Percentiles rank a stretch among this genome's conserved stretches.
Evolutionary conservation across 164 flowering plant species (phyloP).

Genomic region (Annona cherimola): DNA sequence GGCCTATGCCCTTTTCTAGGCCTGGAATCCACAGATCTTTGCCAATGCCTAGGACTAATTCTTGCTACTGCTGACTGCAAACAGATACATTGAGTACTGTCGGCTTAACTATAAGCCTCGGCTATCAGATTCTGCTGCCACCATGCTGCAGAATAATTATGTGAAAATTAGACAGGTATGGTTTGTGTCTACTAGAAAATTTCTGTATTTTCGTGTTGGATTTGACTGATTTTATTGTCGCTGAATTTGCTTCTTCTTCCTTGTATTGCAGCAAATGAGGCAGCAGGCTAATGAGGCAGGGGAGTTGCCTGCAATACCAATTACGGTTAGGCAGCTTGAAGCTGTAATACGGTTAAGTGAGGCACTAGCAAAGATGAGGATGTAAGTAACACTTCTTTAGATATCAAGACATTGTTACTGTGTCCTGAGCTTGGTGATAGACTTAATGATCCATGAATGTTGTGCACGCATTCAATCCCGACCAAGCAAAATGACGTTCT

Average conservation of each 20-base stretch:
- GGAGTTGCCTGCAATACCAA: slow-evolving; percentile 84
- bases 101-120: slow-evolving; percentile 74
- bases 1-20: no score
- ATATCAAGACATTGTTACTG: not conserved
- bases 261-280: slow-evolving; percentile 70
- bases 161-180: slow-evolving; percentile 90
- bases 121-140: slow-evolving; percentile 81
- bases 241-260: not conserved
- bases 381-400: slow-evolving; percentile 50
- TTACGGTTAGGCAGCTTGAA: slow-evolving; percentile 97
- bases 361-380: slow-evolving; percentile 90
- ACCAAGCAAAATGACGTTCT: not conserved
- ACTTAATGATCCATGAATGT: not conserved
- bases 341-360: slow-evolving; percentile 91
- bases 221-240: not conserved
- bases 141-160: slow-evolving; percentile 67
- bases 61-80: slow-evolving; percentile 10
- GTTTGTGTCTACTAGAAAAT: not conserved
- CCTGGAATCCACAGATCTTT: no score
- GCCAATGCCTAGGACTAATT: no score
- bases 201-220: not conserved
- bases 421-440: not conserved
- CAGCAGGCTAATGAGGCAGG: slow-evolving; percentile 94
- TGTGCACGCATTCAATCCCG: not conserved
- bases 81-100: slow-evolving; percentile 89